phyloP scores from a whole-genome alignment of 352 stramenopile species.

The Ochromonadaceae sp. region DNA sequence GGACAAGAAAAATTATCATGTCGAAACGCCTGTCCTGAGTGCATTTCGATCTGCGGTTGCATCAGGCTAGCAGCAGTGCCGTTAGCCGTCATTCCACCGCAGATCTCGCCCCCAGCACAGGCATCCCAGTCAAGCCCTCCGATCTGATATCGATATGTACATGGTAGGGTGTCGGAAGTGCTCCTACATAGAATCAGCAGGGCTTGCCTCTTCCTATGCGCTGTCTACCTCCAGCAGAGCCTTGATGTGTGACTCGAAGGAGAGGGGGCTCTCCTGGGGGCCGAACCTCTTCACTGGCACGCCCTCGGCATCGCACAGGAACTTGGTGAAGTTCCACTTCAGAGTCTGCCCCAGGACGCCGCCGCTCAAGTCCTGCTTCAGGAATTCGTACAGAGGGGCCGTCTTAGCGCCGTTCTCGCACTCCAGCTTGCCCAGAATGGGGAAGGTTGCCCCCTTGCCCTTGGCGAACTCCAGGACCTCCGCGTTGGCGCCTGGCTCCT shows the following conservation, averaged over 20 bases:
- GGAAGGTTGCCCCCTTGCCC: conserved; percentile 39
- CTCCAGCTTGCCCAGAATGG: conserved; percentile 43
- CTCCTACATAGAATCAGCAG: too few species aligned
- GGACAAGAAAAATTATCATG: too few species aligned
- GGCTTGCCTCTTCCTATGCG: too few species aligned
- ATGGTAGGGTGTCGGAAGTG: too few species aligned
- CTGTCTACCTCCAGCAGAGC: too few species aligned
- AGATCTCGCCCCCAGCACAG: too few species aligned
- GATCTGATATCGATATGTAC: too few species aligned
- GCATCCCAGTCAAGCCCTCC: too few species aligned
- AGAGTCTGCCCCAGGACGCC: conserved; percentile 41
- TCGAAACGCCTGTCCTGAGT: too few species aligned
- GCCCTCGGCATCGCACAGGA: conserved; percentile 45
- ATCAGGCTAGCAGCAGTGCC: too few species aligned
- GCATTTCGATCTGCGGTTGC: too few species aligned
- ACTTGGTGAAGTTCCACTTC: conserved; percentile 65
- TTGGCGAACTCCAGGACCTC: conserved; percentile 48
- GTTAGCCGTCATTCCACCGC: too few species aligned
- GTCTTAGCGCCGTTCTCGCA: conserved; percentile 47
- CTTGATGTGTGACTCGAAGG: conserved; percentile 35
- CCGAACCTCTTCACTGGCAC: conserved; percentile 41
- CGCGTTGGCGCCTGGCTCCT: conserved; percentile 37
- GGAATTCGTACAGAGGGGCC: conserved; percentile 43
- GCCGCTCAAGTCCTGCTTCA: conserved; percentile 40
- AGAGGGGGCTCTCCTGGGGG: conserved; percentile 38